A percentile compares a stretch with the other conserved stretches of the same genome.
Conservation (phyloP, 1,284 basidiomycete genomes). For the Ganoderma multipileum region DNA sequence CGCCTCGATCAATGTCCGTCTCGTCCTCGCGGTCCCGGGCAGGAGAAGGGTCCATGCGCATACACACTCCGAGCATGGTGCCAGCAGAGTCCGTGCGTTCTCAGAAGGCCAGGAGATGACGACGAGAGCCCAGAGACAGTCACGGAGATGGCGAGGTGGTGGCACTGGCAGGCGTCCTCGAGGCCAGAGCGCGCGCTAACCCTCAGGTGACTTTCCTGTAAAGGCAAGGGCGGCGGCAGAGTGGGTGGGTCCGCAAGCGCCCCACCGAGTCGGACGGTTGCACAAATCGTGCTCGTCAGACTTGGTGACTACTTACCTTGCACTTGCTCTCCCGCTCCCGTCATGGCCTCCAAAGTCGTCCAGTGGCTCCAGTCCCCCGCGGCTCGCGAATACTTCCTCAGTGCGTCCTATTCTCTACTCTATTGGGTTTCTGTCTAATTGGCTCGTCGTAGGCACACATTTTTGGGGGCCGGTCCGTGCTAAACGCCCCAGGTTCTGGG, state of each 20-base stretch:
- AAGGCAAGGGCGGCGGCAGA: background rate
- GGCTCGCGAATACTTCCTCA: conserved; percentile 92
- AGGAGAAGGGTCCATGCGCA: background rate
- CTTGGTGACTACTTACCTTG: conserved; percentile 7
- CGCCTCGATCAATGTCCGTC: conserved; percentile 4
- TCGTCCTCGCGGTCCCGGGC: background rate
- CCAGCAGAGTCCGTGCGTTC: background rate
- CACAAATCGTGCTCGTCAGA: conserved; percentile 25
- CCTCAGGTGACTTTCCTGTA: background rate
- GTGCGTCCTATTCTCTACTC: conserved; percentile 54
- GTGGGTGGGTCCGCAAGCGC: background rate
- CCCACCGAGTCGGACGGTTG: background rate
- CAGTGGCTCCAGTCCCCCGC: conserved; percentile 90
- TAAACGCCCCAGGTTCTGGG: conserved; percentile 5
- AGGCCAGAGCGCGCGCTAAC: background rate
- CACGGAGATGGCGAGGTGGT: background rate
- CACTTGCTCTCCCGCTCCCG: conserved; percentile 28
- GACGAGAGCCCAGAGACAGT: background rate
- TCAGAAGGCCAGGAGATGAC: background rate
- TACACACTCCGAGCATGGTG: too few species aligned
- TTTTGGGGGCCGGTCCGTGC: conserved; percentile 91
- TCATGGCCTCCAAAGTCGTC: conserved; percentile 83
- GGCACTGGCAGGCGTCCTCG: background rate
- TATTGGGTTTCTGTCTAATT: conserved; percentile 21
- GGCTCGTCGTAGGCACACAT: conserved; percentile 75